Percentiles rank a stretch among this genome's conserved stretches.
Evolutionary conservation across 116 monocot species (phyloP).

Genomic region (Cymodocea nodosa): DNA sequence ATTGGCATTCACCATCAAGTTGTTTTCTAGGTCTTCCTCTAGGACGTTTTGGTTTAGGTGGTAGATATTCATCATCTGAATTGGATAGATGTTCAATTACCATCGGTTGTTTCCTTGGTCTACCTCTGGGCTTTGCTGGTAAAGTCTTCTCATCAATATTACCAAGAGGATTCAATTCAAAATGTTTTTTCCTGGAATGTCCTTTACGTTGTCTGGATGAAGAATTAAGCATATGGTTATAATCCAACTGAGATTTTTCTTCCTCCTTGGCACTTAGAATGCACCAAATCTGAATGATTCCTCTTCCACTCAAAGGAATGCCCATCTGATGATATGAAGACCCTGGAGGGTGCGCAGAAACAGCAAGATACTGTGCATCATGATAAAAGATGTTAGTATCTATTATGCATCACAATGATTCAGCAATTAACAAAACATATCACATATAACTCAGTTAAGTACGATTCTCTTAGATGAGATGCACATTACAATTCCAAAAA

Average conservation of each 20-base stretch:
- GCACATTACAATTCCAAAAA: neutral
- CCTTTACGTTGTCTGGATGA: slow-evolving; percentile 10
- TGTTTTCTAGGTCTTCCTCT: slow-evolving; percentile 19
- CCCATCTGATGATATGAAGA: slow-evolving; percentile 81
- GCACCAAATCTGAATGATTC: slow-evolving; percentile 88
- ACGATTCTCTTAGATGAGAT: neutral
- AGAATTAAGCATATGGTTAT: neutral
- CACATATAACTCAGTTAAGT: neutral
- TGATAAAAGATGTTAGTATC: slow-evolving; percentile 4
- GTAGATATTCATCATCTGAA: neutral
- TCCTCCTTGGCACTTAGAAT: slow-evolving; percentile 30
- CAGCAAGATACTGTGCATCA: slow-evolving; percentile 73
- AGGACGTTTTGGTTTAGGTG: slow-evolving; percentile 1
- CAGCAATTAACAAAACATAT: neutral
- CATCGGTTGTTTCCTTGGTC: slow-evolving; percentile 19
- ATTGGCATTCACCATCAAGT: neutral
- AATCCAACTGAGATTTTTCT: slow-evolving; percentile 1
- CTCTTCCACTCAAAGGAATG: slow-evolving; percentile 52
- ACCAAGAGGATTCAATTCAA: neutral
- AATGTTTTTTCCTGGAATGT: neutral
- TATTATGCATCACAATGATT: neutral
- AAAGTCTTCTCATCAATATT: neutral
- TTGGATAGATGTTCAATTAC: neutral
- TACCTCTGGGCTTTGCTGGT: slow-evolving; percentile 18
- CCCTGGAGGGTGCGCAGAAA: slow-evolving; percentile 76